Evolutionary conservation across 306 rosid genomes (phyloP).

Genomic region (Cicer cuneatum): DNA sequence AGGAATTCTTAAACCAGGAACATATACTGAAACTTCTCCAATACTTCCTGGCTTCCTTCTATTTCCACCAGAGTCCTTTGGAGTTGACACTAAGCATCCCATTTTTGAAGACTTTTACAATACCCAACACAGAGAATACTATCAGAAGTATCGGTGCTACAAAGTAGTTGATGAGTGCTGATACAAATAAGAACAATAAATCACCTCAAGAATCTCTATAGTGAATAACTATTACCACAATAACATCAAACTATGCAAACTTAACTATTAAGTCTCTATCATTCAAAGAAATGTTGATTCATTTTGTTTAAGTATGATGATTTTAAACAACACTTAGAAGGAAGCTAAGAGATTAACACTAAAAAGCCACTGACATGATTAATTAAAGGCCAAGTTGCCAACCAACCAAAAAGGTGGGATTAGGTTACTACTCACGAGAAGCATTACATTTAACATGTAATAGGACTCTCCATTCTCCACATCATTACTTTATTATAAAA

Average conservation of each 20-base stretch:
- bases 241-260: constrained; percentile 28
- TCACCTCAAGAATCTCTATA: constrained; percentile 40
- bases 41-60: constrained; percentile 91
- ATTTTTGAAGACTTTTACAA: constrained; percentile 46
- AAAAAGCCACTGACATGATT: constrained; percentile 50
- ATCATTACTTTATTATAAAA: constrained; percentile 40
- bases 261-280: constrained; percentile 35
- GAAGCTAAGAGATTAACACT: constrained; percentile 51
- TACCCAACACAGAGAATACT: constrained; percentile 27
- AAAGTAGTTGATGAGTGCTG: constrained; percentile 46
- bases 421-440: constrained; percentile 76
- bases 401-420: constrained; percentile 73
- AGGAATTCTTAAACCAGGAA: constrained; percentile 94
- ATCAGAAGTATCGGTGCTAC: too few species aligned
- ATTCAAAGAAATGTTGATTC: constrained; percentile 40
- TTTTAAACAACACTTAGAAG: constrained; percentile 47
- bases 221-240: neutral
- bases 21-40: constrained; percentile 93
- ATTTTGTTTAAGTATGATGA: constrained; percentile 38
- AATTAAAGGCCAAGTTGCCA: constrained; percentile 81
- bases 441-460: constrained; percentile 54
- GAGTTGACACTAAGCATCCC: constrained; percentile 87
- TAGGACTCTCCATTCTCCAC: constrained; percentile 52
- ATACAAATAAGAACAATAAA: constrained; percentile 47
- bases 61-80: constrained; percentile 76